Base-by-base conservation (phyloP, 352 stramenopile genomes). In the Pythium pyrilobum region DNA sequence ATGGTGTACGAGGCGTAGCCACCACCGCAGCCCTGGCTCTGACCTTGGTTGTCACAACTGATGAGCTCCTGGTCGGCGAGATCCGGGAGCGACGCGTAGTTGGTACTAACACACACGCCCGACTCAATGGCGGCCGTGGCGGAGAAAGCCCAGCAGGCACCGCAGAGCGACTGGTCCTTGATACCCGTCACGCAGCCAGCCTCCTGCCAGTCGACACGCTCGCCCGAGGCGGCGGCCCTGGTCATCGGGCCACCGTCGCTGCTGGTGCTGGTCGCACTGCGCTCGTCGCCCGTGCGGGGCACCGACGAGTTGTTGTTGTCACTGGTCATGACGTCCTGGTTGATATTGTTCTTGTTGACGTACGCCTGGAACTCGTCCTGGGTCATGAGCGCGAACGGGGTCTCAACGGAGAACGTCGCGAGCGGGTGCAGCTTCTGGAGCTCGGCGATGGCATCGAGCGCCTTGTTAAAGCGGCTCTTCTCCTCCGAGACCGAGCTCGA, bases 61-160 rank as follows among this genome's bases (percentile, higher is more conserved):
- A 88, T 82, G 52, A 88, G 69, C 62, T 90, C 68, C 56, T 90
- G 79, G 51, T 87, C 76, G 0, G 74, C 50, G 24, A 90, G 70
- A 24, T 48, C 59, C 0, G 66, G 69, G 9, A 82, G 55, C 15
- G 56, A 69, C 27, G 64, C 62, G 16, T 59, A 31, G n/a, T 57
- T 56, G 4, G 64, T 74, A 4, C 62, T 57, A 11, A 81, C 72
- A 24, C 71, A 85, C 13, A 79, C 59, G 20, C 67, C 74, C 0
- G 71, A 81, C 47, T 85, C 74, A 59, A 85, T 82, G 24, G 69
- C 72, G 7, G 71, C 74, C 13, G 72, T 81, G 9, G 74, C 70
- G 23, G 74, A 82, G 58, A 85, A 85, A 0, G 74, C 72, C 72
- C 72, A 85, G 48, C 72, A 85, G 42, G 74, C 69, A 21, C 72